A percentile compares a stretch with the other conserved stretches of the same genome.
Conservation (phyloP, 2,329 filamentous ascomycete genomes). For the Escovopsis weberi region DNA sequence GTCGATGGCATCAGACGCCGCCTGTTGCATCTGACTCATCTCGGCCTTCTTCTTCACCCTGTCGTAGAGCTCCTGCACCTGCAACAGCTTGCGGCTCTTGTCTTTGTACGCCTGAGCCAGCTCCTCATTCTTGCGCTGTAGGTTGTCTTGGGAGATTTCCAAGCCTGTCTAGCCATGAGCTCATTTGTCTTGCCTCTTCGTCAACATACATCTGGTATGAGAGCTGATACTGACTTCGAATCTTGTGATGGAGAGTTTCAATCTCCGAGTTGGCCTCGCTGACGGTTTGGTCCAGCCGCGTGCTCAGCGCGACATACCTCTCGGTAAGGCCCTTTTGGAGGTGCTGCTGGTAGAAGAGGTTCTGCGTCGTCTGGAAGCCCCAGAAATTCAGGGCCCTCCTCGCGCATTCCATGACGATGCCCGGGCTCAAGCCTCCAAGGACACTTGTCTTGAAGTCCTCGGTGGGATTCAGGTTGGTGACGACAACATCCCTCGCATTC, state of each 20-base stretch:
- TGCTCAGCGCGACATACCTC: conserved; percentile 50
- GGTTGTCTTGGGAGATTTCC: conserved; percentile 43
- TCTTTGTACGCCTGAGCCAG: conserved; percentile 51
- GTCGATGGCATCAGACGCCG: conserved; percentile 32
- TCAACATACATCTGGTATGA: not conserved
- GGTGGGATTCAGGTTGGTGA: conserved; percentile 57
- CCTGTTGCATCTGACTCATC: conserved; percentile 38
- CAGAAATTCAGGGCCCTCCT: conserved; percentile 69
- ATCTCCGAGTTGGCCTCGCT: conserved; percentile 65
- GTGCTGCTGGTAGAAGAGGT: conserved; percentile 69
- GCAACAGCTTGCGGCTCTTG: conserved; percentile 53
- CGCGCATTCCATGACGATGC: conserved; percentile 74
- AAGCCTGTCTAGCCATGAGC: conserved; percentile 27
- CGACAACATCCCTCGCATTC: conserved; percentile 61
- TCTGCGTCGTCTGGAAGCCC: conserved; percentile 72
- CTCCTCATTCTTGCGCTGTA: conserved; percentile 60
- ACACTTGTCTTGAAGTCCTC: conserved; percentile 87
- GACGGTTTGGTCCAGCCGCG: conserved; percentile 57
- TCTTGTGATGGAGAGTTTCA: conserved; percentile 45
- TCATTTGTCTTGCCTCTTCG: not conserved
- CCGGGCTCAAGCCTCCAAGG: conserved; percentile 68
- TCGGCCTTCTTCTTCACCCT: conserved; percentile 42
- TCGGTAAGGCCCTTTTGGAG: conserved; percentile 57
- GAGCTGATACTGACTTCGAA: conserved; percentile 35
- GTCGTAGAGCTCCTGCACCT: conserved; percentile 52